Percentiles rank a stretch among this genome's conserved stretches.
phyloP scores from a whole-genome alignment of 768 basidiomycete genomes.

The Mycena indigotica region DNA sequence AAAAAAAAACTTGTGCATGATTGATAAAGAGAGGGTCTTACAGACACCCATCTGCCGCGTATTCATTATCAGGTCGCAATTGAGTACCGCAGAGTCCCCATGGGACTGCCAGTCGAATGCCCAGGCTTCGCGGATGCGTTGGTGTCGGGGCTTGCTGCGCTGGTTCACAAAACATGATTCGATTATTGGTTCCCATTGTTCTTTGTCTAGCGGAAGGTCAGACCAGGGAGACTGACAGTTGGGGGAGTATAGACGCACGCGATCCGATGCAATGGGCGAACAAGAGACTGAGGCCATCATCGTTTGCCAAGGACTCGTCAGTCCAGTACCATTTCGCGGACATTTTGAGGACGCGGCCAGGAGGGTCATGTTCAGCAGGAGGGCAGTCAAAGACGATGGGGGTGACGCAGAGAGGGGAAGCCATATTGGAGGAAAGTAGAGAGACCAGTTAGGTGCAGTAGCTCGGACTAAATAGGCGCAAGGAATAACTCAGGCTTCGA shows the following conservation, averaged over 20 bases:
- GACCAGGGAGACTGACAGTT: not conserved
- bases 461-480: not conserved
- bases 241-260: conserved; percentile 36
- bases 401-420: conserved; percentile 2
- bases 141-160: conserved; percentile 16
- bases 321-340: conserved; percentile 47
- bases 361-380: not conserved
- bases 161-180: conserved; percentile 31
- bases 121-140: conserved; percentile 42
- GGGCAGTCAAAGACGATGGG: conserved; percentile 14
- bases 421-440: not conserved
- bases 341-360: conserved; percentile 36
- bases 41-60: conserved; percentile 27
- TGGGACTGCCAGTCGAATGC: conserved; percentile 43
- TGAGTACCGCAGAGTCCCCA: conserved; percentile 39
- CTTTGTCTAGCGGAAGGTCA: conserved; percentile 33
- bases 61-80: conserved; percentile 27
- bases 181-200: conserved; percentile 42
- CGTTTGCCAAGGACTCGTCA: conserved; percentile 27
- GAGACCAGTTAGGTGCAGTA: not conserved
- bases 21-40: conserved; percentile 5
- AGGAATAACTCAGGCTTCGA: not conserved
- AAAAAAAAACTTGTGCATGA: not conserved
- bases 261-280: conserved; percentile 52
- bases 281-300: conserved; percentile 44